Evolutionary conservation across 192 early-diverging fungal species (phyloP).

Genomic region (Rhizophlyctis rosea): DNA sequence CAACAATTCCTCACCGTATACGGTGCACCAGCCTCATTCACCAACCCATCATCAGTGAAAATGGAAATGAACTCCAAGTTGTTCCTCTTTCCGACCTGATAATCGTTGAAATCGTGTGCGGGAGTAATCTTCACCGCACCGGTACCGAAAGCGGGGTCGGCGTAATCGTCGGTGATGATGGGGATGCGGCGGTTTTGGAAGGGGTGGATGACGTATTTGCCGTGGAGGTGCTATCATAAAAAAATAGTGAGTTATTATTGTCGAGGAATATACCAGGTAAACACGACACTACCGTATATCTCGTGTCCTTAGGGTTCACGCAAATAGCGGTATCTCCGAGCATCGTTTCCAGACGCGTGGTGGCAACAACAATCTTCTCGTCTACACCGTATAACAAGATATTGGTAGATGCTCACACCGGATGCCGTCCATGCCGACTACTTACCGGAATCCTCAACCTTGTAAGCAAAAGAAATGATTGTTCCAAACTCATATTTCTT

Average conservation of each 20-base stretch:
- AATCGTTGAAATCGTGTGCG: slow-evolving; percentile 97
- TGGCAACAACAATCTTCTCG: slow-evolving; percentile 92
- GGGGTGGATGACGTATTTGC: slow-evolving; percentile 91
- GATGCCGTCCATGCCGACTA: no score
- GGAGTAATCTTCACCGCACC: slow-evolving; percentile 99
- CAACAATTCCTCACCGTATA: slow-evolving; percentile 51
- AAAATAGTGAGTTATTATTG: no score
- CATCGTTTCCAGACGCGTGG: slow-evolving; percentile 99
- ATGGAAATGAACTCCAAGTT: slow-evolving; percentile 94
- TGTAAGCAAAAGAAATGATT: slow-evolving; percentile 91
- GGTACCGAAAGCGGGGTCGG: slow-evolving; percentile 92
- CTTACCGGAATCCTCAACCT: slow-evolving; percentile 68
- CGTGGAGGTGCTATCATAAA: slow-evolving; percentile 78
- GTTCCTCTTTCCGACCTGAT: slow-evolving; percentile 91
- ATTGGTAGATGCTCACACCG: slow-evolving; percentile 1
- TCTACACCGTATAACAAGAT: slow-evolving; percentile 18
- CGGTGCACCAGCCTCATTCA: slow-evolving; percentile 86
- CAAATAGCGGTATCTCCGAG: slow-evolving; percentile 96
- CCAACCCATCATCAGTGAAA: slow-evolving; percentile 93
- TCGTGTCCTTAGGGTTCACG: slow-evolving; percentile 86
- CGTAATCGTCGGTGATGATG: slow-evolving; percentile 84
- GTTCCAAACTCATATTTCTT: slow-evolving; percentile 99
- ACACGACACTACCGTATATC: slow-evolving; percentile 71
- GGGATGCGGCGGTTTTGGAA: slow-evolving; percentile 88
- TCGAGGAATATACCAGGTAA: background rate